Evolutionary conservation across 225 moss, liverwort and hornwort genomes (phyloP).

Genomic region (Bryoerythrophyllum caledonicum): DNA sequence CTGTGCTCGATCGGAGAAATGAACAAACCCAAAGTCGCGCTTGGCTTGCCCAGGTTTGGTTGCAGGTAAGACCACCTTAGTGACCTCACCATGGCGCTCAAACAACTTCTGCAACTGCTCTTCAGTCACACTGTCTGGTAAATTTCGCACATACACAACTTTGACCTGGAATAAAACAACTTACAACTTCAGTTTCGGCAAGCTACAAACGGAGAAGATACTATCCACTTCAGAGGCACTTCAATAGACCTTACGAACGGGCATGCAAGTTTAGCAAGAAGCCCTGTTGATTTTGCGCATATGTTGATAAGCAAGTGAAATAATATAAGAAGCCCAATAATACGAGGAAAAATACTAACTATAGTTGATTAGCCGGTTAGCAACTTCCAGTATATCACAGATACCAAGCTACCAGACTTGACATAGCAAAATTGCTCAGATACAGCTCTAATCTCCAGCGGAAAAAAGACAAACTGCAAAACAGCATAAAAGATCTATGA

Average conservation of each 20-base stretch:
- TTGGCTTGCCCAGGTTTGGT: slow-evolving; percentile 96
- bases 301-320: slow-evolving; percentile 18
- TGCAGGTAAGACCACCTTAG: slow-evolving; percentile 93
- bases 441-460: slow-evolving; percentile 8
- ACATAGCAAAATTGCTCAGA: slow-evolving; percentile 11
- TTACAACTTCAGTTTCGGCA: slow-evolving; percentile 14
- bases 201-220: background rate
- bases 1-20: slow-evolving; percentile 85
- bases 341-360: background rate
- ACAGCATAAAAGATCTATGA: slow-evolving; percentile 10
- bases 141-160: slow-evolving; percentile 97
- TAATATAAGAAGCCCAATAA: background rate
- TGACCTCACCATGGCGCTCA: slow-evolving; percentile 96
- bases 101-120: slow-evolving; percentile 94
- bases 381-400: slow-evolving; percentile 7
- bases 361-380: background rate
- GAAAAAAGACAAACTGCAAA: slow-evolving; percentile 13
- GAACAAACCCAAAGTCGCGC: slow-evolving; percentile 98
- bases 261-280: background rate
- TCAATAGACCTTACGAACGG: background rate
- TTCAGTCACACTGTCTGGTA: slow-evolving; percentile 91
- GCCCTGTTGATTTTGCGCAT: slow-evolving; percentile 9
- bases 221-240: slow-evolving; percentile 1
- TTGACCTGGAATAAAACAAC: slow-evolving; percentile 67
- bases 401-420: slow-evolving; percentile 5